Evolutionary conservation across 2,329 filamentous ascomycete species (phyloP).

Genomic region (Myriosclerotinia duriaeana): DNA sequence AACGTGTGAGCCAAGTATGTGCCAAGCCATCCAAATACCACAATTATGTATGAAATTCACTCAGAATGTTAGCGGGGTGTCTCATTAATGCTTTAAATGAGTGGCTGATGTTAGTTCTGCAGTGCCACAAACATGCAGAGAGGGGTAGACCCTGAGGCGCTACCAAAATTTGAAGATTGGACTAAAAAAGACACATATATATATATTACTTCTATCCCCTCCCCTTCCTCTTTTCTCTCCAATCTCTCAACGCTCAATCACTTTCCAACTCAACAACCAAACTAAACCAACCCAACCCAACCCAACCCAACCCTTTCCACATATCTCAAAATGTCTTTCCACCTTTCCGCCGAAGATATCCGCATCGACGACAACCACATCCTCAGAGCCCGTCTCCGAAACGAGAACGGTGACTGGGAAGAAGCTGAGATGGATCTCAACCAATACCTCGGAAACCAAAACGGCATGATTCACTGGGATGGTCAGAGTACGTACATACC

Average conservation of each 20-base stretch:
- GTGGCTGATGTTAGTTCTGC: slow-evolving; percentile 12
- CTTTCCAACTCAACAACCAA: not conserved
- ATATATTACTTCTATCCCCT: not conserved
- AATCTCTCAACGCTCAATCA: slow-evolving; percentile 5
- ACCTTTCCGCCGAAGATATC: slow-evolving; percentile 50
- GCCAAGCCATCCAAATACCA: slow-evolving; percentile 4
- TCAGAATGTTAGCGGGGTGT: slow-evolving; percentile 8
- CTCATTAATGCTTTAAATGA: slow-evolving; percentile 1
- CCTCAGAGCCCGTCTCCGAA: slow-evolving; percentile 51
- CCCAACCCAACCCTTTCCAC: slow-evolving; percentile 38
- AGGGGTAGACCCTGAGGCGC: slow-evolving; percentile 18
- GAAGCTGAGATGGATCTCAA: slow-evolving; percentile 54
- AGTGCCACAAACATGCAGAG: slow-evolving; percentile 3
- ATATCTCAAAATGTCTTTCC: slow-evolving; percentile 52
- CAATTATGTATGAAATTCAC: not conserved
- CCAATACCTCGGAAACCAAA: slow-evolving; percentile 54
- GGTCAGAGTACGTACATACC: slow-evolving; percentile 29
- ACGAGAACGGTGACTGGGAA: slow-evolving; percentile 45
- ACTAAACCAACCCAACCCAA: not conserved
- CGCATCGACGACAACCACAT: slow-evolving; percentile 50
- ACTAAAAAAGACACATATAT: slow-evolving; percentile 18
- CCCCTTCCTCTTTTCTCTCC: not conserved
- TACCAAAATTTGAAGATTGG: not conserved
- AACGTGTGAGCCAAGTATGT: slow-evolving; percentile 20
- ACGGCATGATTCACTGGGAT: slow-evolving; percentile 48